phyloP scores from a whole-genome alignment of 129 eudicot genomes.

The Sambucus nigra region DNA sequence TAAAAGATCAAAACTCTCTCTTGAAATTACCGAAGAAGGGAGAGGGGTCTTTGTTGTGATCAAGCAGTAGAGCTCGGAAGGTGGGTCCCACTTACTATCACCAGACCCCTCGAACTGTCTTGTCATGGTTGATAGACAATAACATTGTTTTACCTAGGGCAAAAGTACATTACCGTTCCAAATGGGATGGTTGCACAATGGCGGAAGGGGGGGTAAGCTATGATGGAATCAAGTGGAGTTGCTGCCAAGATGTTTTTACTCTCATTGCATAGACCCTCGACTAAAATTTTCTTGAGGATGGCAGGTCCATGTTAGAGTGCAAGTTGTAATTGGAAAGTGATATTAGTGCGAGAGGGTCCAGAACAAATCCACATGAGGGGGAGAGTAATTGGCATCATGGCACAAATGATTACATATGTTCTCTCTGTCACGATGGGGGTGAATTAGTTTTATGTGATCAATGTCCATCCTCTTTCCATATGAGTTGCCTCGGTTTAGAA shows the following conservation, averaged over 20 bases:
- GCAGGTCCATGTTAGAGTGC: conserved; percentile 58
- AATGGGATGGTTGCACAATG: conserved; percentile 19
- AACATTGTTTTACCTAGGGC: conserved; percentile 44
- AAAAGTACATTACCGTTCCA: conserved; percentile 44
- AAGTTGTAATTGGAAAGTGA: conserved; percentile 34
- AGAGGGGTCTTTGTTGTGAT: conserved; percentile 20
- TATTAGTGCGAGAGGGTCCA: conserved; percentile 13
- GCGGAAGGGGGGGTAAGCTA: conserved; percentile 57
- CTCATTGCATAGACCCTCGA: conserved; percentile 39
- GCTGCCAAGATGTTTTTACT: conserved; percentile 49
- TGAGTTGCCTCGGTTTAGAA: conserved; percentile 58
- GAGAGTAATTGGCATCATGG: conserved; percentile 18
- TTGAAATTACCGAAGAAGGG: too few species aligned
- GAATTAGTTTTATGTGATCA: conserved; percentile 66
- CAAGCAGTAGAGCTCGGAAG: conserved; percentile 53
- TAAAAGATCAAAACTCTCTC: conserved; percentile 2
- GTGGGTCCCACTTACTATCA: too few species aligned
- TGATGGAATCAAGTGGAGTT: conserved; percentile 78
- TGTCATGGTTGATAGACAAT: conserved; percentile 76
- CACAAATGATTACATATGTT: conserved; percentile 58
- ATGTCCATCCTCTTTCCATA: conserved; percentile 82
- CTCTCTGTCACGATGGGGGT: conserved; percentile 75
- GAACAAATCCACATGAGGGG: conserved; percentile 17
- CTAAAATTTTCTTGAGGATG: conserved; percentile 64
- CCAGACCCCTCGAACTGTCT: conserved; percentile 53